phyloP scores from a whole-genome alignment of 1,139 yeast species.

The Candida sanyaensis region DNA sequence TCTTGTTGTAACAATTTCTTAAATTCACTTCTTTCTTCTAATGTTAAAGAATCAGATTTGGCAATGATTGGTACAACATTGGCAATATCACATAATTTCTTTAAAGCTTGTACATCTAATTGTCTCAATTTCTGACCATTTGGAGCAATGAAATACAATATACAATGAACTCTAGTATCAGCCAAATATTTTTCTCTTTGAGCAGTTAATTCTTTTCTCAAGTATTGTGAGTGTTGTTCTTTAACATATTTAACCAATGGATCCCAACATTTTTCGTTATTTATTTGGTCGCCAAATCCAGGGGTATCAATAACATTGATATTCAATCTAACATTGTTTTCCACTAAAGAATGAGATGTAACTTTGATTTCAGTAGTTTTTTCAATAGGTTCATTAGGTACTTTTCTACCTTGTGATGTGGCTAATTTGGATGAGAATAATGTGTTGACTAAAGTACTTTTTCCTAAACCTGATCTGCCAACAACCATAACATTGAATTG shows the following conservation, averaged over 20 bases:
- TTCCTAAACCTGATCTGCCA: constrained; percentile 93
- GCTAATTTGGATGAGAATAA: constrained; percentile 82
- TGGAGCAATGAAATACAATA: constrained; percentile 88
- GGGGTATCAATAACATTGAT: constrained; percentile 94
- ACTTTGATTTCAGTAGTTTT: constrained; percentile 89
- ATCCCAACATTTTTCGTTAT: constrained; percentile 97
- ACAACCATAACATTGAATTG: constrained; percentile 94
- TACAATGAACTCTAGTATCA: constrained; percentile 95
- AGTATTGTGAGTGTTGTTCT: constrained; percentile 92
- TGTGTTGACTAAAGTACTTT: constrained; percentile 88
- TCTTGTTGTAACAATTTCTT: constrained; percentile 78
- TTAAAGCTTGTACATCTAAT: constrained; percentile 80
- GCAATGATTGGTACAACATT: constrained; percentile 96
- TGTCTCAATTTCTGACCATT: constrained; percentile 79
- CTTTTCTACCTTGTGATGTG: constrained; percentile 68
- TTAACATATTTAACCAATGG: constrained; percentile 93
- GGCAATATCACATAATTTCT: constrained; percentile 84
- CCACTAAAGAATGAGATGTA: constrained; percentile 66
- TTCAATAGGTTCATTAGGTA: constrained; percentile 69
- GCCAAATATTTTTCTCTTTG: constrained; percentile 82
- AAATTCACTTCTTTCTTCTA: constrained; percentile 78
- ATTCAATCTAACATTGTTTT: constrained; percentile 84
- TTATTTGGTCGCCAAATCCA: constrained; percentile 96
- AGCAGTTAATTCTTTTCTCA: constrained; percentile 95
- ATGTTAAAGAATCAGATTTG: constrained; percentile 73